A percentile compares a stretch with the other conserved stretches of the same genome.
These are phyloP conservation scores for Solanum chiquidenum DNA, from an alignment of 257 asterid genomes.

Conservation along the genomic window DNA sequence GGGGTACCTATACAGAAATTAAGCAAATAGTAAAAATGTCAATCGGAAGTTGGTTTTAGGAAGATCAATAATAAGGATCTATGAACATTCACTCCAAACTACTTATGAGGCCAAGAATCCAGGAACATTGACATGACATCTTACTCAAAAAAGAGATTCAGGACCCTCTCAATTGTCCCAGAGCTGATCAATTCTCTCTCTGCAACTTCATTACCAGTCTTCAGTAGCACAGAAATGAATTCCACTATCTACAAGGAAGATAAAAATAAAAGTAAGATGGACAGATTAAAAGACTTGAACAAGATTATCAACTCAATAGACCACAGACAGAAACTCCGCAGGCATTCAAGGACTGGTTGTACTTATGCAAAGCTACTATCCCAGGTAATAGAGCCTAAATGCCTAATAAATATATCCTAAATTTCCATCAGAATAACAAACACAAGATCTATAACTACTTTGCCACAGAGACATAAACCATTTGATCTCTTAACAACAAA, in stretches of 20 bases:
- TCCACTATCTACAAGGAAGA: slow-evolving; percentile 61
- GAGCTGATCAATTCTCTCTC: slow-evolving; percentile 73
- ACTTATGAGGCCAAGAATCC: background rate
- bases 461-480: background rate
- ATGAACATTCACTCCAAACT: background rate
- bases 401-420: background rate
- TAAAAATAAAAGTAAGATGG: background rate
- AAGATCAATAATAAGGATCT: background rate
- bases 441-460: background rate
- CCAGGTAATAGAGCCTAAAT: background rate
- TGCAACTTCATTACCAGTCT: slow-evolving; percentile 78
- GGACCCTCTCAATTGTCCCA: slow-evolving; percentile 66
- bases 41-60: background rate
- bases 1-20: slow-evolving; percentile 53
- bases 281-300: background rate
- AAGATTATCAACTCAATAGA: background rate
- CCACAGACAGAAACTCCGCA: background rate
- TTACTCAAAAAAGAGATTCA: slow-evolving; percentile 91
- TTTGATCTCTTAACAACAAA: background rate
- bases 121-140: slow-evolving; percentile 11
- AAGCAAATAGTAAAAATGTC: background rate
- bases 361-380: background rate
- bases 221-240: slow-evolving; percentile 72
- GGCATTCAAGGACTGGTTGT: background rate
- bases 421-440: background rate